Conservation (phyloP, 1,284 basidiomycete species). For the Trichosporon faecale region DNA sequence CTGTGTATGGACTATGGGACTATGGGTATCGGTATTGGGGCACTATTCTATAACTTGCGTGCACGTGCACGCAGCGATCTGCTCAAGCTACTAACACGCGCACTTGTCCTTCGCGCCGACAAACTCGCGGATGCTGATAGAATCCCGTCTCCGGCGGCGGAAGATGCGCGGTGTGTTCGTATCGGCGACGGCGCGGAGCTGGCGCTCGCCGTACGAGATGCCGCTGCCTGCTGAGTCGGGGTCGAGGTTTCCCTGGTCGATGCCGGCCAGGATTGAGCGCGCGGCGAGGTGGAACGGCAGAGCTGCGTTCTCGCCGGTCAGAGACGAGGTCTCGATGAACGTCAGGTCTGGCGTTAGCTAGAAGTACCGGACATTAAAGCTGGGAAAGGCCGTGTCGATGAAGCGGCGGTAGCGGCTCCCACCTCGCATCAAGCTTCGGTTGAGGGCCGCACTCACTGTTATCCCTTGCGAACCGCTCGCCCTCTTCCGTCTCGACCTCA, state of each 20-base stretch:
- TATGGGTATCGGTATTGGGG: background rate
- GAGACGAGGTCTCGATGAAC: constrained; percentile 87
- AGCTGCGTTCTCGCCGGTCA: constrained; percentile 90
- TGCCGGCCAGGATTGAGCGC: constrained; percentile 83
- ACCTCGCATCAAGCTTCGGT: background rate
- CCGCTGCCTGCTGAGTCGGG: constrained; percentile 91
- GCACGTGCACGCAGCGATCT: background rate
- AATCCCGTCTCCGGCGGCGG: constrained; percentile 21
- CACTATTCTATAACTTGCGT: background rate
- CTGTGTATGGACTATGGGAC: background rate
- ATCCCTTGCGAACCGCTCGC: constrained; percentile 88
- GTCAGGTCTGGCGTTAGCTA: constrained; percentile 64
- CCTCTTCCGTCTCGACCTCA: constrained; percentile 92
- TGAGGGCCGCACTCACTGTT: constrained; percentile 61
- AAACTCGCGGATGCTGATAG: constrained; percentile 26
- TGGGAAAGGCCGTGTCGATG: too few relatives aligned
- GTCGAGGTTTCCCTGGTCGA: constrained; percentile 86
- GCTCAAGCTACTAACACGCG: constrained; percentile 15
- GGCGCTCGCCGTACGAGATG: constrained; percentile 92
- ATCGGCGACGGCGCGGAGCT: constrained; percentile 71
- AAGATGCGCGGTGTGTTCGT: constrained; percentile 6
- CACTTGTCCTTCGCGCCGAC: constrained; percentile 18
- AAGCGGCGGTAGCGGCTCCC: background rate
- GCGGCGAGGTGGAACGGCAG: constrained; percentile 89
- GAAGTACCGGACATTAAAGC: too few relatives aligned